phyloP scores from a whole-genome alignment of 179 eudicot genomes.

The Spergularia azorica region DNA sequence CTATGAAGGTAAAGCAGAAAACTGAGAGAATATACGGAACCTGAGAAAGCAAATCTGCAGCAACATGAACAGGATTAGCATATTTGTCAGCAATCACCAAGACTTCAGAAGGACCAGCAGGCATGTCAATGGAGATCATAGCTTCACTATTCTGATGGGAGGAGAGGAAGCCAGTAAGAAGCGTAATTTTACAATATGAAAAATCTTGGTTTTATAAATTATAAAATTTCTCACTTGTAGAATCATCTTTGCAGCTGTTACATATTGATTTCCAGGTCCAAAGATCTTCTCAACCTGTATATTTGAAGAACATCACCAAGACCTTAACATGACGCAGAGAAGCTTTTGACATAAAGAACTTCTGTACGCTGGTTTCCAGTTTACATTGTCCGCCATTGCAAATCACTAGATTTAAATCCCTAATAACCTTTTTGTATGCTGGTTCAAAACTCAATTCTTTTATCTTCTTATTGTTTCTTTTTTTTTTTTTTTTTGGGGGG shows the following conservation, averaged over 20 bases:
- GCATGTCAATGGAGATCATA: slow-evolving; percentile 99
- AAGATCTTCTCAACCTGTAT: slow-evolving; percentile 92
- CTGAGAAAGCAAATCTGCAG: slow-evolving; percentile 98
- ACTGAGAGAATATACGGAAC: slow-evolving; percentile 31
- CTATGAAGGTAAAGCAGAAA: neutral
- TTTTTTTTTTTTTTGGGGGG: no score
- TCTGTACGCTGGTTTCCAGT: no score
- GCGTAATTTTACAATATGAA: neutral
- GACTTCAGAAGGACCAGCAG: slow-evolving; percentile 99
- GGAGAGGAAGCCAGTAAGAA: slow-evolving; percentile 16
- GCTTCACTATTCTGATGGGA: slow-evolving; percentile 89
- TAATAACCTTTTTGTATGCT: no score
- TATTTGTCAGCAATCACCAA: slow-evolving; percentile 94
- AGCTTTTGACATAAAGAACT: neutral
- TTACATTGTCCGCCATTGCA: neutral
- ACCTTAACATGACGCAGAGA: slow-evolving; percentile 5
- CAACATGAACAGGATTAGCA: slow-evolving; percentile 90
- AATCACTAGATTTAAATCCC: no score
- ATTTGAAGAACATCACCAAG: neutral
- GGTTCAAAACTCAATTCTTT: no score
- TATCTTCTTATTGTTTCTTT: no score
- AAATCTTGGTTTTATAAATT: neutral
- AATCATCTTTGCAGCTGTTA: slow-evolving; percentile 99
- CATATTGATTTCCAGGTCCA: slow-evolving; percentile 99
- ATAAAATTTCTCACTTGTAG: slow-evolving; percentile 67